phyloP scores from a whole-genome alignment of 495 filamentous ascomycete genomes.

The Platismatia glauca region DNA sequence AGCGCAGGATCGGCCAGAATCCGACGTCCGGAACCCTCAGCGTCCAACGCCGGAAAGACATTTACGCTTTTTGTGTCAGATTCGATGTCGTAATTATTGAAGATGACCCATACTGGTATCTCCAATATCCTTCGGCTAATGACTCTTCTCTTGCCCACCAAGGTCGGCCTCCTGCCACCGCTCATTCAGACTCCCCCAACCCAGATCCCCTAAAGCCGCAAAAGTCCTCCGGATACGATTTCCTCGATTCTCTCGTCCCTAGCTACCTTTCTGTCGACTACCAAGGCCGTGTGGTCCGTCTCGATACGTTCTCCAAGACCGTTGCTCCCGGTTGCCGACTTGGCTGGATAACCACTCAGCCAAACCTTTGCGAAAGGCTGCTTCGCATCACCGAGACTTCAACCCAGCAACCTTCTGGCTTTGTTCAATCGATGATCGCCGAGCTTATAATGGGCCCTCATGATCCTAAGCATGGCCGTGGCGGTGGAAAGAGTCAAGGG shows the following conservation, averaged over 20 bases:
- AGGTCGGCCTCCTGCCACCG: neutral
- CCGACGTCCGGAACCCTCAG: slow-evolving; percentile 70
- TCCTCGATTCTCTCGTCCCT: slow-evolving; percentile 77
- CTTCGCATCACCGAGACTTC: slow-evolving; percentile 61
- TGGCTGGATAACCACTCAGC: slow-evolving; percentile 77
- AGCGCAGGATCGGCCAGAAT: slow-evolving; percentile 73
- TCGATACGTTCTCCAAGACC: slow-evolving; percentile 79
- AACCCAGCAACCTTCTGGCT: slow-evolving; percentile 79
- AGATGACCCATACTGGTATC: slow-evolving; percentile 94
- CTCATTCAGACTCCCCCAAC: neutral
- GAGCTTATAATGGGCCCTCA: slow-evolving; percentile 66
- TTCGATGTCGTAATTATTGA: slow-evolving; percentile 91
- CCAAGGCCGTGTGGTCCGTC: slow-evolving; percentile 78
- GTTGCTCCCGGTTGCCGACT: slow-evolving; percentile 66
- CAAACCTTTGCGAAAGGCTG: slow-evolving; percentile 63
- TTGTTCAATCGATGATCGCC: slow-evolving; percentile 74
- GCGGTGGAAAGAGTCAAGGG: slow-evolving; percentile 33
- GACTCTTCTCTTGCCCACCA: neutral
- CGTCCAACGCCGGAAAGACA: slow-evolving; percentile 59
- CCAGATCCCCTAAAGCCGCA: neutral
- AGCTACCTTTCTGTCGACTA: slow-evolving; percentile 67
- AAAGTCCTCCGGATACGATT: slow-evolving; percentile 61
- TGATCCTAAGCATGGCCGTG: slow-evolving; percentile 29
- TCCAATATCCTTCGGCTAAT: slow-evolving; percentile 68
- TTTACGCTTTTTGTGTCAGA: slow-evolving; percentile 71